Evolutionary conservation across 306 rosid species (phyloP).

Genomic region (Quercus ilex): DNA sequence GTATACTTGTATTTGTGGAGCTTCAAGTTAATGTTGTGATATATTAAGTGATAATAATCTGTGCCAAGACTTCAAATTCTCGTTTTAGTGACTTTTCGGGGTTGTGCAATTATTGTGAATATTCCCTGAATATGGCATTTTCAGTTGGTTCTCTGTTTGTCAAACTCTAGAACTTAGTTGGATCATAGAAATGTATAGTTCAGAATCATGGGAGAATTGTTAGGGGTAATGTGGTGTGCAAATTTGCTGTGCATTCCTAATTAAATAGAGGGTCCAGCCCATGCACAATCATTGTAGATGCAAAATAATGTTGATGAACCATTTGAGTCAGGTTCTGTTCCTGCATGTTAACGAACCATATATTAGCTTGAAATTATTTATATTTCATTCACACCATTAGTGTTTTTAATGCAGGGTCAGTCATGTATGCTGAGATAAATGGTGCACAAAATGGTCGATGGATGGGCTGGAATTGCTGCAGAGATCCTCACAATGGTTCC

Average conservation of each 20-base stretch:
- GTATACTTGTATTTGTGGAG: constrained; percentile 47
- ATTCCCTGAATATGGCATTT: neutral
- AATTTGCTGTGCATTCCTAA: neutral
- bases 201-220: too few relatives aligned
- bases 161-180: too few relatives aligned
- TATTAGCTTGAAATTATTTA: constrained; percentile 6
- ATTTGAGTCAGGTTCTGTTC: neutral
- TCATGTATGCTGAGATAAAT: too few relatives aligned
- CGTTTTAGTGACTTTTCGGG: neutral
- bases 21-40: constrained; percentile 63
- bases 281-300: neutral
- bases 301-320: neutral
- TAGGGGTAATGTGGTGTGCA: neutral
- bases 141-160: too few relatives aligned
- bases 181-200: too few relatives aligned
- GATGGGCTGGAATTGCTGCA: too few relatives aligned
- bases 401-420: neutral
- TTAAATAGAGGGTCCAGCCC: neutral
- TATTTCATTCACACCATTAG: neutral
- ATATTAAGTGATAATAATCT: neutral
- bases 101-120: neutral
- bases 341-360: constrained; percentile 1
- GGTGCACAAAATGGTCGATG: too few relatives aligned
- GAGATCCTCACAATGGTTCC: too few relatives aligned
- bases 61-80: neutral